Percentiles rank a stretch among this genome's conserved stretches.
Evolutionary conservation across 805 yeast species (phyloP).

Genomic region (Nakazawaea ishiwadae): DNA sequence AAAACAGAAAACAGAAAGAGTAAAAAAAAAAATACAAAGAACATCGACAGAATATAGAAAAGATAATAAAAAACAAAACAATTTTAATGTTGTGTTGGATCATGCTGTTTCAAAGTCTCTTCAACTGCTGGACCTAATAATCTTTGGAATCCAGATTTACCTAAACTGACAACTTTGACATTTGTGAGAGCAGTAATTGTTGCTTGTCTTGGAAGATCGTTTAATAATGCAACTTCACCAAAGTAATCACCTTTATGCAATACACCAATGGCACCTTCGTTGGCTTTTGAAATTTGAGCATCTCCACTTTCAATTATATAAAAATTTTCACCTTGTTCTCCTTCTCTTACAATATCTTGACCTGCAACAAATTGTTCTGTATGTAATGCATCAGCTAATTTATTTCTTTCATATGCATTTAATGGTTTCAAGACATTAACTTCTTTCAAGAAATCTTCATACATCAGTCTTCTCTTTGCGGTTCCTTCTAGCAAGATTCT

Average conservation of each 20-base stretch:
- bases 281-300: slow-evolving; percentile 66
- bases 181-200: slow-evolving; percentile 73
- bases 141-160: slow-evolving; percentile 89
- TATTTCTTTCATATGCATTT: slow-evolving; percentile 76
- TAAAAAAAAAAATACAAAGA: no score
- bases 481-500: slow-evolving; percentile 88
- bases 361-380: slow-evolving; percentile 71
- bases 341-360: slow-evolving; percentile 74
- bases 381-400: slow-evolving; percentile 90
- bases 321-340: slow-evolving; percentile 77
- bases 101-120: slow-evolving; percentile 79
- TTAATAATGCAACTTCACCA: slow-evolving; percentile 91
- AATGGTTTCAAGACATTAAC: slow-evolving; percentile 77
- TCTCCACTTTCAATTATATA: slow-evolving; percentile 76
- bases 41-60: no score
- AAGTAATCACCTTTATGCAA: slow-evolving; percentile 85
- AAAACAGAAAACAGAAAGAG: no score
- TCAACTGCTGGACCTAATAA: slow-evolving; percentile 86
- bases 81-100: slow-evolving; percentile 56
- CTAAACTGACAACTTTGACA: slow-evolving; percentile 87
- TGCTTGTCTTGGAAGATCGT: slow-evolving; percentile 92
- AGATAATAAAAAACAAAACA: neutral
- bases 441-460: slow-evolving; percentile 81
- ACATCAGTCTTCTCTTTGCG: slow-evolving; percentile 82
- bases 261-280: slow-evolving; percentile 54